These are phyloP conservation scores for Breviolum minutum DNA, from an alignment of 73 alveolate genomes.

Conservation along the genomic window DNA sequence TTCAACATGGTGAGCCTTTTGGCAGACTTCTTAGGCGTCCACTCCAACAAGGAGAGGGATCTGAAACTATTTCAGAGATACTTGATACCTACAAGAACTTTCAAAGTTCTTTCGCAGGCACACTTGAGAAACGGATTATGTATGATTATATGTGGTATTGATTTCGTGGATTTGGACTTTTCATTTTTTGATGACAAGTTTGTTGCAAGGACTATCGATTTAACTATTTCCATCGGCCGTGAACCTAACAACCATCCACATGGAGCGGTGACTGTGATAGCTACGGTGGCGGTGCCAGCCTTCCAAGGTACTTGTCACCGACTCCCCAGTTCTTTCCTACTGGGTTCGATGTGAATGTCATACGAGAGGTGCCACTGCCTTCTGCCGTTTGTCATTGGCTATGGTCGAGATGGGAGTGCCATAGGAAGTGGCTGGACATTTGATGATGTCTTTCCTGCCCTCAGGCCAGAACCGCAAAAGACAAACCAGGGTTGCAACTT, in stretches of 20 bases:
- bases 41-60: conserved; percentile 86
- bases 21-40: conserved; percentile 70
- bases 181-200: not conserved
- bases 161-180: not conserved
- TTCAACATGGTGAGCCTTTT: conserved; percentile 93
- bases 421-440: too few relatives aligned
- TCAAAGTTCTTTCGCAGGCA: not conserved
- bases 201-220: conserved; percentile 46
- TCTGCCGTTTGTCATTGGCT: not conserved
- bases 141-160: not conserved
- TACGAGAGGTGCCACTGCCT: conserved; percentile 31
- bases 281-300: not conserved
- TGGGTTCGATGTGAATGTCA: conserved; percentile 89
- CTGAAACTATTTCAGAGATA: too few relatives aligned
- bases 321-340: conserved; percentile 93
- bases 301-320: conserved; percentile 32
- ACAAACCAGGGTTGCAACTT: conserved; percentile 38
- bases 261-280: not conserved
- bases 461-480: conserved; percentile 42
- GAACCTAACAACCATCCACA: not conserved
- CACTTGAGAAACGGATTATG: not conserved
- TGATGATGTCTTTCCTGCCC: not conserved
- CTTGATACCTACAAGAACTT: too few relatives aligned
- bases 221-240: conserved; percentile 56
- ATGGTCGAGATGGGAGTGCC: too few relatives aligned